Percentiles rank a stretch among this genome's conserved stretches.
phyloP scores from a whole-genome alignment of 208 protist genomes.

The Leishmania major region DNA sequence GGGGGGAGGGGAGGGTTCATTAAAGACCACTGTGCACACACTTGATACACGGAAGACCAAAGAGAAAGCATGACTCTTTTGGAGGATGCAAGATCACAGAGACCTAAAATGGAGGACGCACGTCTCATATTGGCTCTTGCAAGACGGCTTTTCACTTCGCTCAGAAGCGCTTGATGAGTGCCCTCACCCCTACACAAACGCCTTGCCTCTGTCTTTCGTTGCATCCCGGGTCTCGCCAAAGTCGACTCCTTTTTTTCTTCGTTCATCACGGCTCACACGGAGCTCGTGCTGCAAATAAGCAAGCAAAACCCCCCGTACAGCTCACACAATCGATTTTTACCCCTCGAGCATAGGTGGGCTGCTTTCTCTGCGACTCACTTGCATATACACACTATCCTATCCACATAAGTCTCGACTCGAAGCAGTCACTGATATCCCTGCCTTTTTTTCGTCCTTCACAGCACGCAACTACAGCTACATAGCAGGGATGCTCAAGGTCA shows the following conservation, averaged over 20 bases:
- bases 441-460: neutral
- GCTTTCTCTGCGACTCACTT: constrained; percentile 3
- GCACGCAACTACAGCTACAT: neutral
- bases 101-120: neutral
- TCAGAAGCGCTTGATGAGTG: neutral
- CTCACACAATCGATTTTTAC: constrained; percentile 1
- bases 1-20: neutral
- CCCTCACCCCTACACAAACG: neutral
- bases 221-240: neutral
- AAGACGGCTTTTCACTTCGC: neutral
- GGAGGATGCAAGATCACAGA: neutral
- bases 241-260: neutral
- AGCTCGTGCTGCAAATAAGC: neutral
- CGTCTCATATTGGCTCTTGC: neutral
- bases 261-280: neutral
- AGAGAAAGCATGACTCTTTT: neutral
- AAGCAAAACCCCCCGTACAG: neutral
- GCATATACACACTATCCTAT: neutral
- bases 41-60: neutral
- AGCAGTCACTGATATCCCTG: neutral
- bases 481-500: constrained; percentile 41
- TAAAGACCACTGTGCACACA: neutral
- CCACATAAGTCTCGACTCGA: neutral
- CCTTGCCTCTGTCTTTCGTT: neutral
- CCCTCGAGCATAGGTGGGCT: neutral